Percentiles rank a stretch among this genome's conserved stretches.
Conservation (phyloP, 163 green algal genomes). For the Prototheca wickerhamii region DNA sequence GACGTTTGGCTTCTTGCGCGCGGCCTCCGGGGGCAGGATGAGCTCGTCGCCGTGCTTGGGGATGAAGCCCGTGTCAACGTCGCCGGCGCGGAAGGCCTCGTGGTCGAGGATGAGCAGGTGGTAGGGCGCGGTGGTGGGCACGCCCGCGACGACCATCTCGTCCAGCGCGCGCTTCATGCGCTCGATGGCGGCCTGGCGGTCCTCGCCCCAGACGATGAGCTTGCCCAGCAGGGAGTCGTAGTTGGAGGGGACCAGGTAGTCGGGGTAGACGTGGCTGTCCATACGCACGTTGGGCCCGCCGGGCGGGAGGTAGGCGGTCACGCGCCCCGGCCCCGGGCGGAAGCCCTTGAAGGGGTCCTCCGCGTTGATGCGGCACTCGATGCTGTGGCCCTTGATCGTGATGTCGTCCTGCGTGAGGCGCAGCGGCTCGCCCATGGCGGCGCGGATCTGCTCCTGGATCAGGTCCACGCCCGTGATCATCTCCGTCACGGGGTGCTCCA, state of each 20-base stretch:
- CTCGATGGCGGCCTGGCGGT: slow-evolving; percentile 72
- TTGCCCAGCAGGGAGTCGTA: slow-evolving; percentile 98
- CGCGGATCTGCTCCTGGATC: slow-evolving; percentile 92
- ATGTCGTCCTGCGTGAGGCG: slow-evolving; percentile 56
- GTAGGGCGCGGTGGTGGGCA: slow-evolving; percentile 86
- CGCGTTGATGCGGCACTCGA: slow-evolving; percentile 96
- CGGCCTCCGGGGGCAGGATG: slow-evolving; percentile 19
- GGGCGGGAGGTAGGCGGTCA: slow-evolving; percentile 64
- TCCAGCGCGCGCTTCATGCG: slow-evolving; percentile 83
- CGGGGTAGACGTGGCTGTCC: slow-evolving; percentile 91
- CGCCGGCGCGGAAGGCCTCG: slow-evolving; percentile 58
- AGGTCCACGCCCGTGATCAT: slow-evolving; percentile 94
- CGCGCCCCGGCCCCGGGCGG: slow-evolving; percentile 65
- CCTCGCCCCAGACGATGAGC: slow-evolving; percentile 90
- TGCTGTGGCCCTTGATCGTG: slow-evolving; percentile 78
- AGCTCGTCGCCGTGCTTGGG: slow-evolving; percentile 75
- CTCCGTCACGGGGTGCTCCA: slow-evolving; percentile 97
- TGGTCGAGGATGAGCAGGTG: slow-evolving; percentile 87
- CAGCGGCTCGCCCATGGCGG: slow-evolving; percentile 75
- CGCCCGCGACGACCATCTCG: slow-evolving; percentile 82
- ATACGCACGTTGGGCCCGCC: slow-evolving; percentile 87
- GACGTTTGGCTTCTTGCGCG: slow-evolving; percentile 22
- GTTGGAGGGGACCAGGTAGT: slow-evolving; percentile 93
- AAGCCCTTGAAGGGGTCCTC: slow-evolving; percentile 97
- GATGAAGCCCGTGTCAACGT: slow-evolving; percentile 95